Conservation (phyloP, 306 rosid genomes). For the Lotus japonicus region DNA sequence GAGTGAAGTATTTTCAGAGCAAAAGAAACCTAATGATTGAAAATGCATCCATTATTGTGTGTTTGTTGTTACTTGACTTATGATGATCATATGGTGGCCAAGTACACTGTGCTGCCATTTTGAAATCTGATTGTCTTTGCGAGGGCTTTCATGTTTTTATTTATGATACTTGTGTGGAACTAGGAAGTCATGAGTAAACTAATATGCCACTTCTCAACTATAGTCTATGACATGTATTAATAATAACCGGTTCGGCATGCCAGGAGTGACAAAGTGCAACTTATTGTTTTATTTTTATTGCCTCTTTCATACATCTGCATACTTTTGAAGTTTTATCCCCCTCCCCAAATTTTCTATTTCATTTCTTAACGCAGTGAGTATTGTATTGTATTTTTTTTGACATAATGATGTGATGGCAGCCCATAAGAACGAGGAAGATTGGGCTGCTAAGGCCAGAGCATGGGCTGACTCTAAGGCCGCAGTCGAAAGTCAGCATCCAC, state of each 20-base stretch:
- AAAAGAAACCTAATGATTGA: neutral
- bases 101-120: neutral
- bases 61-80: neutral
- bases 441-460: conserved; percentile 96
- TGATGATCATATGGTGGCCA: neutral
- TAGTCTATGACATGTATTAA: neutral
- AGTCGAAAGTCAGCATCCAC: conserved; percentile 69
- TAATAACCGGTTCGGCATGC: conserved; percentile 12
- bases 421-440: conserved; percentile 74
- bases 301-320: conserved; percentile 5
- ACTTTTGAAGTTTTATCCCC: neutral
- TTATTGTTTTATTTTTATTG: neutral
- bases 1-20: neutral
- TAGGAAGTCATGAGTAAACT: neutral
- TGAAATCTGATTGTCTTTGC: neutral
- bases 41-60: neutral
- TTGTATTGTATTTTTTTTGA: neutral
- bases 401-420: conserved; percentile 16
- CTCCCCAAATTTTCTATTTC: neutral
- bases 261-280: neutral
- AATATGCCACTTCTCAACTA: neutral
- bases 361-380: neutral
- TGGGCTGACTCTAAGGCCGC: conserved; percentile 90
- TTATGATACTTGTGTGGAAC: neutral
- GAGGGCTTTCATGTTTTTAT: neutral